Percentiles rank a stretch among this genome's conserved stretches.
Evolutionary conservation across 345 rosid genomes (phyloP).

Genomic region (Linum lewisii): DNA sequence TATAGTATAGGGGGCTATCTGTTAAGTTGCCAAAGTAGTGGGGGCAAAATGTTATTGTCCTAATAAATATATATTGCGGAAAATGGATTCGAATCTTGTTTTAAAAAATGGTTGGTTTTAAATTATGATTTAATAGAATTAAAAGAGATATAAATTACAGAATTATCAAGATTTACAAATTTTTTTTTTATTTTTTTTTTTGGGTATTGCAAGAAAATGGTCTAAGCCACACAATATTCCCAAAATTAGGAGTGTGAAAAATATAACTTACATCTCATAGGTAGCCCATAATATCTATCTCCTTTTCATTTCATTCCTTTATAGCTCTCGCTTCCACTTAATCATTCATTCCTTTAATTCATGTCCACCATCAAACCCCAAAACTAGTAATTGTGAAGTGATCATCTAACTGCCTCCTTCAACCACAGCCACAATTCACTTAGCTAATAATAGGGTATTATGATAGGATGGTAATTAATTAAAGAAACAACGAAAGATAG

Average conservation of each 20-base stretch:
- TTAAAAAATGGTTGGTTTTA: no score
- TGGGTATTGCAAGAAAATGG: no score
- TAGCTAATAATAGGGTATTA: not conserved
- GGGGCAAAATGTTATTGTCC: no score
- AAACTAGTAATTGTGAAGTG: constrained; percentile 24
- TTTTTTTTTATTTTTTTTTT: no score
- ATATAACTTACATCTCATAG: not conserved
- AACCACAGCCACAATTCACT: constrained; percentile 10
- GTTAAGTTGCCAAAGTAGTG: no score
- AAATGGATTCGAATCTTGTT: no score
- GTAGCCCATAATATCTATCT: not conserved
- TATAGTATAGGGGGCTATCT: no score
- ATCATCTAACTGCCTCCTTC: constrained; percentile 33
- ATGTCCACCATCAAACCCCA: constrained; percentile 15
- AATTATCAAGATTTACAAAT: no score
- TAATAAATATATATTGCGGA: no score
- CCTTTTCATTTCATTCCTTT: not conserved
- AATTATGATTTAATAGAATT: no score
- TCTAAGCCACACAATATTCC: constrained; percentile 18
- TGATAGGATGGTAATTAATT: not conserved
- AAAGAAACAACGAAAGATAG: not conserved
- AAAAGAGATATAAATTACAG: no score
- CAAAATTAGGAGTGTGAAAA: no score
- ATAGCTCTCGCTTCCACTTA: not conserved
- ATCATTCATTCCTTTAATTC: not conserved